Percentiles rank a stretch among this genome's conserved stretches.
Conservation (phyloP, 441 rosid species). For the Euphorbia corollata region DNA sequence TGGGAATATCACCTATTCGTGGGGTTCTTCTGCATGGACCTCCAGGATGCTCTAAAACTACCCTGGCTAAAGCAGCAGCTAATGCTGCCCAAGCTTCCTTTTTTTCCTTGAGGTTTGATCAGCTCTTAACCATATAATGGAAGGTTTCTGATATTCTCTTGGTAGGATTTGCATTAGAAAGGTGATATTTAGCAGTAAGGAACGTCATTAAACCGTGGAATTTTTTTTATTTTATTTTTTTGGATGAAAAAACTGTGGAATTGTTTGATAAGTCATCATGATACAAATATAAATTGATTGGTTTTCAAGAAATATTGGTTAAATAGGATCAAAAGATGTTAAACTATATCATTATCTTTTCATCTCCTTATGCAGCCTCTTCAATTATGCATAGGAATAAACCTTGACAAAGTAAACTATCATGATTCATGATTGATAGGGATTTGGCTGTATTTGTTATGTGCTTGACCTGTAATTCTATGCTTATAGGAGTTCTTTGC, state of each 20-base stretch:
- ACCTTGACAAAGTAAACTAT: not conserved
- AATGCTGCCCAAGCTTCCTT: constrained; percentile 90
- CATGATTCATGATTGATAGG: not conserved
- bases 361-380: not conserved
- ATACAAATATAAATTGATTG: not conserved
- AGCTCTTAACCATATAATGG: constrained; percentile 1
- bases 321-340: not conserved
- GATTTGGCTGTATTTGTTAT: not conserved
- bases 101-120: constrained; percentile 72
- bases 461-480: not conserved
- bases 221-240: not conserved
- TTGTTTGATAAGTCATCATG: not conserved
- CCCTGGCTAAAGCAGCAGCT: constrained; percentile 92
- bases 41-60: constrained; percentile 96
- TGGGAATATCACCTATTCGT: constrained; percentile 78
- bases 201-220: no score
- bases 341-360: not conserved
- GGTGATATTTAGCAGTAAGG: not conserved
- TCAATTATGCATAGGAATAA: constrained; percentile 2
- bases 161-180: not conserved
- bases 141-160: not conserved
- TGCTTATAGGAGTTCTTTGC: not conserved
- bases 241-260: not conserved
- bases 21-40: constrained; percentile 93
- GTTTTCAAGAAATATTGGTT: not conserved